Conservation (phyloP, 139 green algal genomes). For the Chlamydomonas incerta region DNA sequence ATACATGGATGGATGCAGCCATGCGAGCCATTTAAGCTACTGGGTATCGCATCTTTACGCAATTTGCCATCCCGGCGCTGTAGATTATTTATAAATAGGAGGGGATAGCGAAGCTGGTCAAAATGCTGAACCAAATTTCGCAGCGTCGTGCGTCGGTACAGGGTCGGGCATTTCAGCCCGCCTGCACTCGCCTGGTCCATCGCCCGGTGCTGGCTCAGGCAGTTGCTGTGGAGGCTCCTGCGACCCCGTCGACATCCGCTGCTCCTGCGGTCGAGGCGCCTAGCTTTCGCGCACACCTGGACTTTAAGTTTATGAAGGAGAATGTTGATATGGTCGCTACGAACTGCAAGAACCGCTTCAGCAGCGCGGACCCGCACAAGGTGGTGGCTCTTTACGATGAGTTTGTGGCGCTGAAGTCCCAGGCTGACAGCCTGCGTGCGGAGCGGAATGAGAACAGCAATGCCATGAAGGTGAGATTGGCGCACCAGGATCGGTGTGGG, state of each 20-base stretch:
- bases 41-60: too few species aligned
- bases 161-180: constrained; percentile 8
- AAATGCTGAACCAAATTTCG: constrained; percentile 37
- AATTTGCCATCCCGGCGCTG: too few species aligned
- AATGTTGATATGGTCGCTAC: constrained; percentile 77
- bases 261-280: constrained; percentile 8
- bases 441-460: constrained; percentile 89
- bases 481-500: too few species aligned
- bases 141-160: background rate
- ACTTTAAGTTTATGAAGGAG: constrained; percentile 89
- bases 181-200: background rate
- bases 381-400: constrained; percentile 92
- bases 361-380: constrained; percentile 72
- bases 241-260: background rate
- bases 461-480: constrained; percentile 87
- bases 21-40: too few species aligned
- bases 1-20: too few species aligned
- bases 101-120: too few species aligned
- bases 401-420: constrained; percentile 70
- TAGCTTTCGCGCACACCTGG: constrained; percentile 83
- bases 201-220: background rate
- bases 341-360: constrained; percentile 81
- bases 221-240: constrained; percentile 13
- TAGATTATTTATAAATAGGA: too few species aligned
- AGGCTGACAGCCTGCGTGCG: constrained; percentile 78